phyloP scores from a whole-genome alignment of 116 monocot genomes.

The Papilionanthe hybrid region DNA sequence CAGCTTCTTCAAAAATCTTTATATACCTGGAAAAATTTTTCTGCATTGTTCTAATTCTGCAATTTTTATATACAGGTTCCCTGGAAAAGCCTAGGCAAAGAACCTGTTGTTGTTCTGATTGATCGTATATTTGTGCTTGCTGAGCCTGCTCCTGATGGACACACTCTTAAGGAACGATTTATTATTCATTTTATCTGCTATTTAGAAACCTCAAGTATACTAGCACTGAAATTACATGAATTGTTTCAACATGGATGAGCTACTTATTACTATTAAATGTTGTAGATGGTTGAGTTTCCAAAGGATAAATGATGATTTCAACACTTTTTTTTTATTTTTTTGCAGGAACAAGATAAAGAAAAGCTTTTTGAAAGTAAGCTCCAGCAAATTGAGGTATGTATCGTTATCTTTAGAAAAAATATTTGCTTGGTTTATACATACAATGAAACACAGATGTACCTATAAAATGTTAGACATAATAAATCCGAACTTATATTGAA shows the following conservation, averaged over 20 bases:
- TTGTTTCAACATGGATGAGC: not conserved
- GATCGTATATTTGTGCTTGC: constrained; percentile 96
- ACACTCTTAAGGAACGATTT: constrained; percentile 53
- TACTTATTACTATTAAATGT: not conserved
- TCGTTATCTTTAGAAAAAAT: not conserved
- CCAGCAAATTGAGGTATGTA: constrained; percentile 78
- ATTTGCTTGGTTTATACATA: not conserved
- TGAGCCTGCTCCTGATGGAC: constrained; percentile 79
- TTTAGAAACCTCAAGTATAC: not conserved
- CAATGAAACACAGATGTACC: not conserved
- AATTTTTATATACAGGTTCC: constrained; percentile 54
- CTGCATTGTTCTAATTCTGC: not conserved
- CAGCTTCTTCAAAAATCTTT: not conserved
- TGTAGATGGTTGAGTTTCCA: not conserved
- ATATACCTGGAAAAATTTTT: not conserved
- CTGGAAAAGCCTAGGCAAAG: constrained; percentile 98
- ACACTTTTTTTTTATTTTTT: not conserved
- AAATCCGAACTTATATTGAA: not conserved
- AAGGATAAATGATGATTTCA: not conserved
- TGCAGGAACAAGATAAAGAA: constrained; percentile 84
- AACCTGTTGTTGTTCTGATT: constrained; percentile 91
- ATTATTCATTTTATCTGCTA: not conserved
- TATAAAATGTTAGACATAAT: not conserved
- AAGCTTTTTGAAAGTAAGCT: constrained; percentile 90
- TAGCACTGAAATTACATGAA: not conserved